Evolutionary conservation across 1,284 basidiomycete species (phyloP).

Genomic region (Boletus holoroseus): DNA sequence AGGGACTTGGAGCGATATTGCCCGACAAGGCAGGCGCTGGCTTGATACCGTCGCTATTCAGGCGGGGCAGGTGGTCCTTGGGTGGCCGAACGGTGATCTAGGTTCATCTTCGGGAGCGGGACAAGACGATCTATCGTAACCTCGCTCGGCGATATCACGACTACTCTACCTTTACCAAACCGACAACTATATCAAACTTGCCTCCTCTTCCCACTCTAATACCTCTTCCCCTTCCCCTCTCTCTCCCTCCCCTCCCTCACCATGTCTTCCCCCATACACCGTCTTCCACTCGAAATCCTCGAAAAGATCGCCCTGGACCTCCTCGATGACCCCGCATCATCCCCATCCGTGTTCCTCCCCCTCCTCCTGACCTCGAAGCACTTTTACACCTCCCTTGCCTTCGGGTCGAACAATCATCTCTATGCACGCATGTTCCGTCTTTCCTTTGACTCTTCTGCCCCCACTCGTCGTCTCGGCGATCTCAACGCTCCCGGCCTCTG

Average conservation of each 20-base stretch:
- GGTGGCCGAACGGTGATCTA: neutral
- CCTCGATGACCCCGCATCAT: constrained; percentile 38
- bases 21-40: neutral
- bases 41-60: neutral
- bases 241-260: neutral
- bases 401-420: constrained; percentile 29
- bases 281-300: constrained; percentile 56
- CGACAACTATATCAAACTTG: constrained; percentile 10
- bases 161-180: neutral
- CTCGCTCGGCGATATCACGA: constrained; percentile 8
- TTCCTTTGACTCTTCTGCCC: constrained; percentile 30
- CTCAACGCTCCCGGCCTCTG: constrained; percentile 36
- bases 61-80: neutral
- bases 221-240: neutral
- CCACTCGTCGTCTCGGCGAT: constrained; percentile 46
- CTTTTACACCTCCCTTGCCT: constrained; percentile 40
- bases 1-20: neutral
- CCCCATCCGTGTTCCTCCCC: constrained; percentile 41
- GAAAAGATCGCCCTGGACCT: constrained; percentile 50
- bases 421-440: neutral
- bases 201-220: neutral
- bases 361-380: constrained; percentile 46
- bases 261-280: constrained; percentile 26
- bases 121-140: constrained; percentile 11
- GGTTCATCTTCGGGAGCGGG: constrained; percentile 9